These are phyloP conservation scores for Cephalotrichum gorgonifer DNA, from an alignment of 2,329 filamentous ascomycete genomes.

Conservation along the genomic window DNA sequence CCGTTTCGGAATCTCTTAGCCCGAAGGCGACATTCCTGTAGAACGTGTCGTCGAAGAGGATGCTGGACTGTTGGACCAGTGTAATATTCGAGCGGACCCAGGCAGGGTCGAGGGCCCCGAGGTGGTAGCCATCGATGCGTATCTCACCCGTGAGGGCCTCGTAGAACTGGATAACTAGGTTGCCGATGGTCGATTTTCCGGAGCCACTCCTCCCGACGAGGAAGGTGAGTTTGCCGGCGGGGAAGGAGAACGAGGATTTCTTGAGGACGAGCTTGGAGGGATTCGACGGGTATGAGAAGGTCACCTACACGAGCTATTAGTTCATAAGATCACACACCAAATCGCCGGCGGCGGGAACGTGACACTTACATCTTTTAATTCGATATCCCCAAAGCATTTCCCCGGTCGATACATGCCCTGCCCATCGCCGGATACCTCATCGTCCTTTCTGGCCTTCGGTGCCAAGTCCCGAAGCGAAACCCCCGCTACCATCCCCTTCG, in stretches of 20 bases:
- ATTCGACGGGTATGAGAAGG: slow-evolving; percentile 71
- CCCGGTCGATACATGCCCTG: slow-evolving; percentile 11
- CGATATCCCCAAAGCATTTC: slow-evolving; percentile 54
- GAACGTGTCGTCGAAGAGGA: slow-evolving; percentile 74
- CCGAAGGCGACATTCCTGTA: slow-evolving; percentile 71
- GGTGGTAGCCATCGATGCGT: slow-evolving; percentile 52
- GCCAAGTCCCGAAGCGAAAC: slow-evolving; percentile 21
- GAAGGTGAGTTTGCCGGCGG: slow-evolving; percentile 63
- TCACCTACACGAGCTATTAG: slow-evolving; percentile 37
- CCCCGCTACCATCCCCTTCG: slow-evolving; percentile 71
- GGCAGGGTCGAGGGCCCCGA: slow-evolving; percentile 49
- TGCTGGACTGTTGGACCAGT: slow-evolving; percentile 71
- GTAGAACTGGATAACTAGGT: slow-evolving; percentile 72
- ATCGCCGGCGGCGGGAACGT: background rate
- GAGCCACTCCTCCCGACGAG: slow-evolving; percentile 81
- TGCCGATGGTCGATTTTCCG: slow-evolving; percentile 82
- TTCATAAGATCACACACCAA: background rate
- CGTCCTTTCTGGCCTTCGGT: background rate
- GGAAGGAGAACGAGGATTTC: slow-evolving; percentile 57
- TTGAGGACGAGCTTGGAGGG: slow-evolving; percentile 48
- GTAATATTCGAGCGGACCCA: slow-evolving; percentile 75
- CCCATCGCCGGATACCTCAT: slow-evolving; percentile 1
- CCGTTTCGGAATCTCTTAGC: slow-evolving; percentile 32
- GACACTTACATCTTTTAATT: slow-evolving; percentile 54
- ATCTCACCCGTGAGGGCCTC: slow-evolving; percentile 55